Evolutionary conservation across 1,284 basidiomycete species (phyloP).

Genomic region (Puccinia hordei): DNA sequence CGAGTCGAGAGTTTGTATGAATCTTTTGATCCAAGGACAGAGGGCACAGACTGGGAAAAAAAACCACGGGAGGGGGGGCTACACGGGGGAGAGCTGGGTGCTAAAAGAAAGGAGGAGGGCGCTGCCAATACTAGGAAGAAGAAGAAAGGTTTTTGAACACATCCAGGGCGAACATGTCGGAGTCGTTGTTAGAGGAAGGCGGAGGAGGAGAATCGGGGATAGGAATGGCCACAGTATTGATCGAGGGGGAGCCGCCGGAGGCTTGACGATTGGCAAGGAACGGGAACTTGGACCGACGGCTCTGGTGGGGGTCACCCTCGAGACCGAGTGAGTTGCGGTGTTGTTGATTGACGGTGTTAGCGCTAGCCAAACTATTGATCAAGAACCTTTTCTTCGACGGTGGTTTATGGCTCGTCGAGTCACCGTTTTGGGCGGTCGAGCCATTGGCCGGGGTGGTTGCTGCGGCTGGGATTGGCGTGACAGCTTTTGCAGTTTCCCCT

Average conservation of each 20-base stretch:
- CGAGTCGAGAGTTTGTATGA: no score
- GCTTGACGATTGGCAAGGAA: not conserved
- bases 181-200: not conserved
- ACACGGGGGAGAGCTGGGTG: no score
- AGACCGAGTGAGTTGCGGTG: not conserved
- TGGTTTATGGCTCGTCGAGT: not conserved
- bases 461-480: not conserved
- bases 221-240: not conserved
- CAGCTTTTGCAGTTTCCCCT: not conserved
- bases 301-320: not conserved
- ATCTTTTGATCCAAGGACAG: no score
- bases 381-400: not conserved
- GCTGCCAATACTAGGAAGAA: not conserved
- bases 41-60: no score
- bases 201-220: not conserved
- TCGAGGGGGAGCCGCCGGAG: not conserved
- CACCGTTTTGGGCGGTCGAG: not conserved
- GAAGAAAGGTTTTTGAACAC: not conserved
- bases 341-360: not conserved
- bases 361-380: not conserved
- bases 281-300: constrained; percentile 7
- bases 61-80: no score
- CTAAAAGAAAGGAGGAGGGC: no score
- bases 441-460: not conserved
- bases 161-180: not conserved